phyloP scores from a whole-genome alignment of 75 land plant species.

The Pinus taeda region DNA sequence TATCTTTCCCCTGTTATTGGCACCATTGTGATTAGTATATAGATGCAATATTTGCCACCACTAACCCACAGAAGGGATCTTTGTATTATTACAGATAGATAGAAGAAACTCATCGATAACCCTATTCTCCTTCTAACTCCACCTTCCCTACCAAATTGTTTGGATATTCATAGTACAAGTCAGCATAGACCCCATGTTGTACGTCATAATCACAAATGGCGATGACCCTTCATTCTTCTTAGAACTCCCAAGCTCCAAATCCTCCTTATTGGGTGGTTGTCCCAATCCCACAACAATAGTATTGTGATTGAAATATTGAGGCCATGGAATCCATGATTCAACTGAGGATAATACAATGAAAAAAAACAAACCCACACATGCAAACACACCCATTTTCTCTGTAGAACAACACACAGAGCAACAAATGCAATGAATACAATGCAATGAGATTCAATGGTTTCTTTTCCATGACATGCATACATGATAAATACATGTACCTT shows the following conservation, averaged over 20 bases:
- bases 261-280: no score
- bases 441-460: no score
- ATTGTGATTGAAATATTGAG: no score
- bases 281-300: no score
- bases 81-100: not conserved
- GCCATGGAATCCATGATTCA: no score
- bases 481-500: no score
- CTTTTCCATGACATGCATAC: no score
- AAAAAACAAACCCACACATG: no score
- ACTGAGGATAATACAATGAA: no score
- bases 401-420: no score
- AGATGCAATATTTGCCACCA: constrained; percentile 76
- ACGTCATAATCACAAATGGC: constrained; percentile 16
- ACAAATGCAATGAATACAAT: no score
- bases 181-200: constrained; percentile 37
- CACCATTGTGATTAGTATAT: constrained; percentile 57
- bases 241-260: not conserved
- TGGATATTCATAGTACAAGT: constrained; percentile 10
- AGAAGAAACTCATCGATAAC: constrained; percentile 5
- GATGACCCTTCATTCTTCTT: constrained; percentile 27
- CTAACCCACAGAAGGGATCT: constrained; percentile 49
- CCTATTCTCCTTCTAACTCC: constrained; percentile 9
- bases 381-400: no score
- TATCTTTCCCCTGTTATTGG: constrained; percentile 44
- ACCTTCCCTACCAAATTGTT: constrained; percentile 7